Conservation (phyloP, 2,329 filamentous ascomycete genomes). For the Fonsecaea erecta region DNA sequence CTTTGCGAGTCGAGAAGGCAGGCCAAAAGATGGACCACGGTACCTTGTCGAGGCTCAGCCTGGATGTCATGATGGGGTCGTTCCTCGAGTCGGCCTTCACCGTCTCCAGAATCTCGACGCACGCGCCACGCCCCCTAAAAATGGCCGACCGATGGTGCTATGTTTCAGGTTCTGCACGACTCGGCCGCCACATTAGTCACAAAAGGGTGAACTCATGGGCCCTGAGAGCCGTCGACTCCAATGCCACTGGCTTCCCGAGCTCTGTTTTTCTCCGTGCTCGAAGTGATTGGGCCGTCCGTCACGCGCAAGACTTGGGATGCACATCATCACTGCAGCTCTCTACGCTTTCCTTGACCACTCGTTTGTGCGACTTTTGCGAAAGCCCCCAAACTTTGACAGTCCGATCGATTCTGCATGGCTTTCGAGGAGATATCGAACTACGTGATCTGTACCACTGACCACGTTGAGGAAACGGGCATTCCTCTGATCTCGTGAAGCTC, state of each 20-base stretch:
- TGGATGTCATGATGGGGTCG: slow-evolving; percentile 3
- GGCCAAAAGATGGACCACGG: slow-evolving; percentile 1
- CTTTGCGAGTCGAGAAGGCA: not conserved
- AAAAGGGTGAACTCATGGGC: not conserved
- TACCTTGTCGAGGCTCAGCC: not conserved
- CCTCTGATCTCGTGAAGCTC: slow-evolving; percentile 9
- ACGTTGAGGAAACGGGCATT: not conserved
- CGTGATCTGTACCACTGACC: not conserved
- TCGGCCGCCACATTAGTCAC: slow-evolving; percentile 29
- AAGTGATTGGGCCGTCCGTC: slow-evolving; percentile 27
- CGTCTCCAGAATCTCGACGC: slow-evolving; percentile 27
- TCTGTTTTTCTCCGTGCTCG: slow-evolving; percentile 26
- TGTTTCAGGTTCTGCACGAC: slow-evolving; percentile 33
- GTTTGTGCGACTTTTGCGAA: slow-evolving; percentile 38
- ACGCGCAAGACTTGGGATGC: slow-evolving; percentile 16
- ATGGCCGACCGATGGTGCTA: slow-evolving; percentile 29
- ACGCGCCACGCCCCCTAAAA: slow-evolving; percentile 28
- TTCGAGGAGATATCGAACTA: not conserved
- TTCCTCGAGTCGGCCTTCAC: slow-evolving; percentile 2
- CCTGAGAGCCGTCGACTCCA: slow-evolving; percentile 1
- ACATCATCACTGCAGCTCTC: slow-evolving; percentile 29
- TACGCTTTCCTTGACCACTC: slow-evolving; percentile 32
- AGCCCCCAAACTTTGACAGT: slow-evolving; percentile 34
- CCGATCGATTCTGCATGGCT: slow-evolving; percentile 24
- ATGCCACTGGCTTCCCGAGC: slow-evolving; percentile 17